Percentiles rank a stretch among this genome's conserved stretches.
phyloP scores from a whole-genome alignment of 169 alveolate species.

The Ichthyophthirius multifiliis region DNA sequence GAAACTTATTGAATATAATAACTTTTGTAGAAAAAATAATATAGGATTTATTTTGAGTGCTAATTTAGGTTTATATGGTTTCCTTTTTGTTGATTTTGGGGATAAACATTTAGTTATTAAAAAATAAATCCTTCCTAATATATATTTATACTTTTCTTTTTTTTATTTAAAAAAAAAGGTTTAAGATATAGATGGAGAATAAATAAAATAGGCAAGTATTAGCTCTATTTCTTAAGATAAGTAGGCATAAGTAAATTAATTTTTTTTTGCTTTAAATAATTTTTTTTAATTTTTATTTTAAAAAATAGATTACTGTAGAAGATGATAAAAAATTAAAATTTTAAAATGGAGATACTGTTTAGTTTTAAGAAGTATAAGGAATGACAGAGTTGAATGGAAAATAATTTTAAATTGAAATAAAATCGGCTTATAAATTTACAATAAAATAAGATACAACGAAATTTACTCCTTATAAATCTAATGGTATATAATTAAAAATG shows the following conservation, averaged over 20 bases:
- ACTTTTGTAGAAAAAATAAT: slow-evolving; percentile 54
- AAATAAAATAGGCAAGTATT: slow-evolving; percentile 56
- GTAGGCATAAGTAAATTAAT: slow-evolving; percentile 56
- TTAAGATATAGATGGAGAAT: slow-evolving; percentile 79
- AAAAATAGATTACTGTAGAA: slow-evolving; percentile 47
- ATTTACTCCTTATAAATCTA: slow-evolving; percentile 58
- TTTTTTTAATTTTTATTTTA: neutral
- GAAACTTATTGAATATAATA: slow-evolving; percentile 43
- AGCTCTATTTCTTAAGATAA: slow-evolving; percentile 59
- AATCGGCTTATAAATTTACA: slow-evolving; percentile 88
- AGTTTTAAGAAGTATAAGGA: slow-evolving; percentile 95
- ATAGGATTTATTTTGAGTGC: slow-evolving; percentile 85
- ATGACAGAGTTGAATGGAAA: slow-evolving; percentile 93
- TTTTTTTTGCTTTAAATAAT: too few relatives aligned
- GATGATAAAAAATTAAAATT: slow-evolving; percentile 90
- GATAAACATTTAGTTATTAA: slow-evolving; percentile 66
- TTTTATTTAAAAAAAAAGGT: slow-evolving; percentile 17
- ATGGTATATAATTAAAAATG: neutral
- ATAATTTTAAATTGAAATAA: slow-evolving; percentile 87
- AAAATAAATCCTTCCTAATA: too few relatives aligned
- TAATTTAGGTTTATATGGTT: slow-evolving; percentile 92
- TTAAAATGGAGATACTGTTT: slow-evolving; percentile 95
- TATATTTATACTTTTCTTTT: too few relatives aligned
- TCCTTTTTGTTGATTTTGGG: slow-evolving; percentile 96
- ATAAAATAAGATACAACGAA: slow-evolving; percentile 87